Percentiles rank a stretch among this genome's conserved stretches.
phyloP scores from a whole-genome alignment of 768 basidiomycete genomes.

The Auriculariales sp. region DNA sequence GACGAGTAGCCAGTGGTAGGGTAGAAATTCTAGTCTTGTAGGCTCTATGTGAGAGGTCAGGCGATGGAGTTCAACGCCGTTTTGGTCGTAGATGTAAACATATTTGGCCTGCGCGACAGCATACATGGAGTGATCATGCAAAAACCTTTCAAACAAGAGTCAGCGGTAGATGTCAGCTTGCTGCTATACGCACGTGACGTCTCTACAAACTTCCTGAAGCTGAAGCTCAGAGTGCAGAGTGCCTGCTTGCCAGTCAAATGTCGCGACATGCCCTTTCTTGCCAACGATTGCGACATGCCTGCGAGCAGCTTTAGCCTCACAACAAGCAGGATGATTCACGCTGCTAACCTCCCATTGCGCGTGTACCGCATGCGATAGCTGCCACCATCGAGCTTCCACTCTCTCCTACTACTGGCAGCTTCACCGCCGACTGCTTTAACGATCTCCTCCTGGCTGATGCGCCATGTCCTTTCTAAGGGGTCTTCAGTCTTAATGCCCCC shows the following conservation, averaged over 20 bases:
- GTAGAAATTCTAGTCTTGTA: slow-evolving; percentile 79
- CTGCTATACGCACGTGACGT: slow-evolving; percentile 57
- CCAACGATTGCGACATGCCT: slow-evolving; percentile 88
- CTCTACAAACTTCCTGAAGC: slow-evolving; percentile 77
- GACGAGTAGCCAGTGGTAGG: slow-evolving; percentile 89
- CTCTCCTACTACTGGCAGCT: slow-evolving; percentile 59
- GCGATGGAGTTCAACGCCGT: slow-evolving; percentile 85
- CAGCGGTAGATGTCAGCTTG: not conserved
- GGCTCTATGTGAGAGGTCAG: slow-evolving; percentile 79
- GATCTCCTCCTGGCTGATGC: slow-evolving; percentile 72
- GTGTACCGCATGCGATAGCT: slow-evolving; percentile 78
- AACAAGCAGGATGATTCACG: not conserved
- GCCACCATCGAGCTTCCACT: slow-evolving; percentile 74
- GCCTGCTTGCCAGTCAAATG: slow-evolving; percentile 88
- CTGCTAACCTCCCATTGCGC: slow-evolving; percentile 69
- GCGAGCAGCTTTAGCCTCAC: too few relatives aligned
- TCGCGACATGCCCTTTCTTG: slow-evolving; percentile 70
- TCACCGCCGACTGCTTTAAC: slow-evolving; percentile 47
- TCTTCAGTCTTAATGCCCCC: slow-evolving; percentile 67
- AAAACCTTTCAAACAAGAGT: slow-evolving; percentile 37
- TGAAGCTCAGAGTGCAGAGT: slow-evolving; percentile 78
- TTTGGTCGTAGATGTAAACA: slow-evolving; percentile 87
- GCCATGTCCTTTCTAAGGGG: slow-evolving; percentile 81
- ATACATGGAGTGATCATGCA: slow-evolving; percentile 86
- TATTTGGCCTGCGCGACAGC: slow-evolving; percentile 96